Percentiles rank a stretch among this genome's conserved stretches.
phyloP scores from a whole-genome alignment of 179 eudicot genomes.

The Beta macrorhiza region DNA sequence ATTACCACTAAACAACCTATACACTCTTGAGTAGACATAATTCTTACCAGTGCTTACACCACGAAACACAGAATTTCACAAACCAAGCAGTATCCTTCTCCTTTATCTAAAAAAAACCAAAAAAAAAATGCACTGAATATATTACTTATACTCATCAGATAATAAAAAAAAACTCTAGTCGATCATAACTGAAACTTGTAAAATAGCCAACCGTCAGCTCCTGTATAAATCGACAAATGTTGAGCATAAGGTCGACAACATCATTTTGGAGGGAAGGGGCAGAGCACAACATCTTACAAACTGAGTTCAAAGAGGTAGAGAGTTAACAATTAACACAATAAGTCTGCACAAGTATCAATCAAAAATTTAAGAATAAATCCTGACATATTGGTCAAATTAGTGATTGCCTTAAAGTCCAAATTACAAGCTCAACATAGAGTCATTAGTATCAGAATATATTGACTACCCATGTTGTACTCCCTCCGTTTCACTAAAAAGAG shows the following conservation, averaged over 20 bases:
- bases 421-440: neutral
- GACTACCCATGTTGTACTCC: neutral
- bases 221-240: neutral
- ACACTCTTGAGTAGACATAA: slow-evolving; percentile 10
- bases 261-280: neutral
- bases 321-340: neutral
- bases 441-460: neutral
- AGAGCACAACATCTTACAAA: neutral
- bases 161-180: neutral
- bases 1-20: neutral
- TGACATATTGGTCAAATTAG: neutral
- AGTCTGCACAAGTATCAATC: neutral
- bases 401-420: neutral
- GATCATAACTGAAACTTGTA: neutral
- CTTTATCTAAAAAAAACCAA: slow-evolving; percentile 53
- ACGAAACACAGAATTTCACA: slow-evolving; percentile 84
- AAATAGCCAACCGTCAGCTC: neutral
- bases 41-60: slow-evolving; percentile 97
- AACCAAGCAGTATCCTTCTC: slow-evolving; percentile 98
- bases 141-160: neutral
- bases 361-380: neutral
- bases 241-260: neutral
- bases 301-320: neutral
- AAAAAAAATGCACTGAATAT: neutral
- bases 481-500: too few relatives aligned